Evolutionary conservation across 371 early-diverging fungal species (phyloP), one percentile per base, ranked within the genome.

Genomic region (Chytridium lagenaria): DNA sequence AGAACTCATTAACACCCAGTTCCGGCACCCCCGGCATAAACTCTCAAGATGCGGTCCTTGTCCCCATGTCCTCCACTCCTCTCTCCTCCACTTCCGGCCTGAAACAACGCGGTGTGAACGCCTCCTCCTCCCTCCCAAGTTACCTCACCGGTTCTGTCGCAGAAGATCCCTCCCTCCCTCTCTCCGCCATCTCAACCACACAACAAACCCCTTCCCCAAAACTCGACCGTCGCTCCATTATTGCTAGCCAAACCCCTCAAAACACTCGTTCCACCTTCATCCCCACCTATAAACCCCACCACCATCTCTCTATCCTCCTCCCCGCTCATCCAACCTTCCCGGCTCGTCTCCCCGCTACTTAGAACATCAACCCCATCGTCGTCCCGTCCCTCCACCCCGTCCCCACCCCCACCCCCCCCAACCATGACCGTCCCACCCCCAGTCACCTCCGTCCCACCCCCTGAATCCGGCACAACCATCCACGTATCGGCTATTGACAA

Each of bases 401-500:
- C 40, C 31, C 30, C 51, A 10, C 26, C 30, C n/a, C 37, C 67
- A 26, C 31, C 74, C 16, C 19, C 37, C 22, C 64, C 61, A 10
- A 26, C 50, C 30, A 44, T 55, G 34, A 28, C 59, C n/a, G 49
- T 38, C 28, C 59, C 34, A 36, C 57, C 50, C 34, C 44, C 68
- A 51, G 15, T 44, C 30, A 50, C 66, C 28, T 59, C 59, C 2
- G 70, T 74, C 19, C 74, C 74, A 3, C 65, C 74, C 7, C 74
- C 74, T 1, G 40, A 40, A 28, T 51, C 34, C 23, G 30, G 37
- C 28, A 37, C 72, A 15, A 39, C 80, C 36, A 74, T 84, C 30
- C 69, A 71, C 23, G 73, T 95, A 22, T 93, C 94, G 0, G 95
- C 94, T 28, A 96, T 96, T 55, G 96, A 96, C 79, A 93, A 96